A percentile compares a stretch with the other conserved stretches of the same genome.
These are phyloP conservation scores for Aureobasidium vineae DNA, from an alignment of 2,329 filamentous ascomycete species.

Conservation along the genomic window DNA sequence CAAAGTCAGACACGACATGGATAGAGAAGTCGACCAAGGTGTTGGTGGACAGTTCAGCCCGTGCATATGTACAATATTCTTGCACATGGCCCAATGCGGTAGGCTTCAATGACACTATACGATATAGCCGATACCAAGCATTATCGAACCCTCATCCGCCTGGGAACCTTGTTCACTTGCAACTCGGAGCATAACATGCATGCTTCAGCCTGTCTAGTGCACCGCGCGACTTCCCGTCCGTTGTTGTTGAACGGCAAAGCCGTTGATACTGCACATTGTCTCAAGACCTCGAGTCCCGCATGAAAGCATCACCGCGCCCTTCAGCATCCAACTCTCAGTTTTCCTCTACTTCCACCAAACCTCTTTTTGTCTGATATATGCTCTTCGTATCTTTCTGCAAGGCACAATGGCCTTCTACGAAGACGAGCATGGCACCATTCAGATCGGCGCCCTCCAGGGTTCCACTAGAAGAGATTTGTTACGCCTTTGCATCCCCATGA, in stretches of 20 bases:
- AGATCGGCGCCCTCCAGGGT: not conserved
- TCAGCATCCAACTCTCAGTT: not conserved
- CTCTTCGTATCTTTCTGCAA: not conserved
- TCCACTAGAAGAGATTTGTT: not conserved
- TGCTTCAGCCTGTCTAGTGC: not conserved
- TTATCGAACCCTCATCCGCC: not conserved
- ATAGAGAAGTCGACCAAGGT: not conserved
- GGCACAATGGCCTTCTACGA: constrained; percentile 4
- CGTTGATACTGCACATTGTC: constrained; percentile 9
- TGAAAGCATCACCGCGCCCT: not conserved
- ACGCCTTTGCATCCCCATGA: not conserved
- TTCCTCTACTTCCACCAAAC: not conserved
- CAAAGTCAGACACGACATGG: not conserved
- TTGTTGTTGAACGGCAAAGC: not conserved
- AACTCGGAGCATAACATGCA: not conserved
- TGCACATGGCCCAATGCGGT: not conserved
- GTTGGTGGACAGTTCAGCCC: not conserved
- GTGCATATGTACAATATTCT: not conserved
- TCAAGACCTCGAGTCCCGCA: not conserved
- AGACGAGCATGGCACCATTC: not conserved
- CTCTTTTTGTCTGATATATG: not conserved
- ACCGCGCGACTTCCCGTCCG: not conserved
- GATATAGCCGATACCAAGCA: not conserved
- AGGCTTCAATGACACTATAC: not conserved
- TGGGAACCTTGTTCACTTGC: not conserved